phyloP scores from a whole-genome alignment of 371 early-diverging fungal species.

The Sporodiniella umbellata region DNA sequence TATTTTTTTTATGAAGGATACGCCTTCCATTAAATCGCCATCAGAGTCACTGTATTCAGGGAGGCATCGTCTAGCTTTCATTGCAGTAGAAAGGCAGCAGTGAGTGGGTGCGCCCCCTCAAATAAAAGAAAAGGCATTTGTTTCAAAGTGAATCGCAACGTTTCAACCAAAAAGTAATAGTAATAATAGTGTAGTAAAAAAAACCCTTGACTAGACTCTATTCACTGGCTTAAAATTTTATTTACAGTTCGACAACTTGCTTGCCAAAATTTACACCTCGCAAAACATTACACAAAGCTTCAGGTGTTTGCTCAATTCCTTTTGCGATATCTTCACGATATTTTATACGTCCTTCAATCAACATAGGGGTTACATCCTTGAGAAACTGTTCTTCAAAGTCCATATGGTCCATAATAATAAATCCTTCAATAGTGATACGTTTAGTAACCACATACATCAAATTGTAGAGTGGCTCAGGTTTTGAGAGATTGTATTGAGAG shows the following conservation, averaged over 20 bases:
- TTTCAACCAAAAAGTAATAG: too few species aligned
- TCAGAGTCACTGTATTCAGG: too few species aligned
- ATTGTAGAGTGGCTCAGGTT: slow-evolving; percentile 30
- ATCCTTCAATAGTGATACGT: slow-evolving; percentile 63
- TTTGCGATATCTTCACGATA: slow-evolving; percentile 62
- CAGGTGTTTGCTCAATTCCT: slow-evolving; percentile 83
- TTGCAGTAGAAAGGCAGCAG: too few species aligned
- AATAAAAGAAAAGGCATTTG: neutral
- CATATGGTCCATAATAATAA: slow-evolving; percentile 56
- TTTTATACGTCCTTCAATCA: slow-evolving; percentile 66
- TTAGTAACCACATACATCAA: slow-evolving; percentile 33
- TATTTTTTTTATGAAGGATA: too few species aligned
- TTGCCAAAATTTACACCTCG: slow-evolving; percentile 87
- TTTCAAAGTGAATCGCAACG: neutral
- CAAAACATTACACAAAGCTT: slow-evolving; percentile 72
- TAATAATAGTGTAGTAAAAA: too few species aligned
- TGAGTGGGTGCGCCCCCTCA: neutral
- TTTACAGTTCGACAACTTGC: slow-evolving; percentile 47
- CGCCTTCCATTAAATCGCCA: too few species aligned
- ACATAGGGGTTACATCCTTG: slow-evolving; percentile 58
- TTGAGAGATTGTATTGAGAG: slow-evolving; percentile 61
- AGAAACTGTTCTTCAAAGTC: slow-evolving; percentile 54
- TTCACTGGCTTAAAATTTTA: too few species aligned
- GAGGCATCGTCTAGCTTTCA: too few species aligned
- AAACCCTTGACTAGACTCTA: too few species aligned